Evolutionary conservation across 345 rosid genomes (phyloP).

Genomic region (Nephelium lappaceum): DNA sequence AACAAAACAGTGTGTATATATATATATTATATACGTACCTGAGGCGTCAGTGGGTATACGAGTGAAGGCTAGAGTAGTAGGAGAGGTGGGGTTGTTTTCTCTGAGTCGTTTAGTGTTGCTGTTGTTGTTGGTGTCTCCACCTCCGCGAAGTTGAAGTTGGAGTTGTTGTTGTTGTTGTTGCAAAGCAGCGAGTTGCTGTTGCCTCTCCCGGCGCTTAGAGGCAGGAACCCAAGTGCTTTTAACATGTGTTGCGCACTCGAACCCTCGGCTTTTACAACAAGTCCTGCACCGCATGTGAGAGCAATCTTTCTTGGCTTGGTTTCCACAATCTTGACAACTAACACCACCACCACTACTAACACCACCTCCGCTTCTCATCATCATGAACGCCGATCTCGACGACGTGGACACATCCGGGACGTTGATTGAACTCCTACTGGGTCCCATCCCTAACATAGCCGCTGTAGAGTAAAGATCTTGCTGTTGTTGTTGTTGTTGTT

Average conservation of each 20-base stretch:
- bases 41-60: constrained; percentile 47
- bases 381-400: constrained; percentile 55
- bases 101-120: constrained; percentile 49
- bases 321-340: constrained; percentile 89
- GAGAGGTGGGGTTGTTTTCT: constrained; percentile 50
- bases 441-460: constrained; percentile 52
- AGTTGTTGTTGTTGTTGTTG: constrained; percentile 24
- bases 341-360: constrained; percentile 31
- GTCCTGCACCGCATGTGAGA: constrained; percentile 76
- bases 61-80: constrained; percentile 45
- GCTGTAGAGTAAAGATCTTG: constrained; percentile 70
- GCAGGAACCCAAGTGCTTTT: constrained; percentile 96
- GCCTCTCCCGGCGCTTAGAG: constrained; percentile 77
- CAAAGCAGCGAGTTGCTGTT: constrained; percentile 34
- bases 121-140: constrained; percentile 11
- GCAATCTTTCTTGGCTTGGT: constrained; percentile 91
- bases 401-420: constrained; percentile 52
- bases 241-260: constrained; percentile 74
- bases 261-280: constrained; percentile 89
- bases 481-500: constrained; percentile 46
- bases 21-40: constrained; percentile 36
- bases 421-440: constrained; percentile 48
- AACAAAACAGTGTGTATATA: no score
- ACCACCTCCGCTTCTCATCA: constrained; percentile 43
- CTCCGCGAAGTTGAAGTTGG: constrained; percentile 12